Conservation (phyloP, 441 rosid genomes). For the California macrophylla region DNA sequence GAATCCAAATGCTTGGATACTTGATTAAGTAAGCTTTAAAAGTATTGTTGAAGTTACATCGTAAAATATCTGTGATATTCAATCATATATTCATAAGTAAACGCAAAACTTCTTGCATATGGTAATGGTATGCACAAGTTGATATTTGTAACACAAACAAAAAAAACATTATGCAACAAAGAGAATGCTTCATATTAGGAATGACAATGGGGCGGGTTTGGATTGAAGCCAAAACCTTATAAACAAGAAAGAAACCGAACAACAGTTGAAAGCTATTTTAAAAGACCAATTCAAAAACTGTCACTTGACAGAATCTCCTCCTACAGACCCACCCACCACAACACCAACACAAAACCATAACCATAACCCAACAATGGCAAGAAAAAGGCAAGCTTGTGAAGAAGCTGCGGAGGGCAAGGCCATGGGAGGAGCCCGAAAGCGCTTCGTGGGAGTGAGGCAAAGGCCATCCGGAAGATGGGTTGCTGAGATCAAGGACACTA, state of each 20-base stretch:
- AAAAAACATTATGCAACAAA: too few relatives aligned
- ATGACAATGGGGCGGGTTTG: too few relatives aligned
- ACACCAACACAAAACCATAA: neutral
- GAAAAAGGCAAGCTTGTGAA: constrained; percentile 35
- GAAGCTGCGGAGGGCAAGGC: constrained; percentile 19
- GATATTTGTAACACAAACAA: too few relatives aligned
- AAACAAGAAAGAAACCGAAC: constrained; percentile 22
- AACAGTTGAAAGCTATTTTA: neutral
- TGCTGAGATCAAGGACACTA: constrained; percentile 42
- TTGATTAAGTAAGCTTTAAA: too few relatives aligned
- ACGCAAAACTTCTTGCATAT: too few relatives aligned
- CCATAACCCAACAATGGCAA: constrained; percentile 23
- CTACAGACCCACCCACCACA: constrained; percentile 8
- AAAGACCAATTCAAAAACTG: constrained; percentile 26
- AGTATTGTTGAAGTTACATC: too few relatives aligned
- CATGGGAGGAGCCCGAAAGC: constrained; percentile 37
- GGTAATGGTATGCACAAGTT: too few relatives aligned
- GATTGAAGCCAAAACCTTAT: constrained; percentile 11
- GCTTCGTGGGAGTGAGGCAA: constrained; percentile 44
- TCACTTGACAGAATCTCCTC: constrained; percentile 29
- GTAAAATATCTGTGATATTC: too few relatives aligned
- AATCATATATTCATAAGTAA: too few relatives aligned
- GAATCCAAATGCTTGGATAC: too few relatives aligned
- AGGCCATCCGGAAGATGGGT: constrained; percentile 46
- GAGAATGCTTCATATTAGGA: constrained; percentile 22